Conservation (phyloP, 805 yeast genomes). For the Starmerella bombi region DNA sequence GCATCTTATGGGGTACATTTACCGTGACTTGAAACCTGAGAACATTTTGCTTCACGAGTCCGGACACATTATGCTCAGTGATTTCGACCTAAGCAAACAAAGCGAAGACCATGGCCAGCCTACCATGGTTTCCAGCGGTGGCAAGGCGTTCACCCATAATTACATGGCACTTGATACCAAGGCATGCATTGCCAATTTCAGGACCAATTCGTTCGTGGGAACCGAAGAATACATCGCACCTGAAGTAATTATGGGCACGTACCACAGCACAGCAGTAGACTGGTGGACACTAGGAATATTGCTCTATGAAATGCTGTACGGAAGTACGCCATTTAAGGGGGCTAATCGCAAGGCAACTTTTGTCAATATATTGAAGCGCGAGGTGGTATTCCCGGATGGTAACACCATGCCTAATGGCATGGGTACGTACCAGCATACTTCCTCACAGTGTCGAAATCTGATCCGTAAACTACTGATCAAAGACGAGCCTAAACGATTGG, state of each 20-base stretch:
- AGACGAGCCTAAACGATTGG: constrained; percentile 78
- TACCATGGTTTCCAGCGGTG: constrained; percentile 38
- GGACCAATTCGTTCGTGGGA: constrained; percentile 97
- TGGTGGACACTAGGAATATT: constrained; percentile 99
- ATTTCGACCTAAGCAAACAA: constrained; percentile 89
- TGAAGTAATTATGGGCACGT: constrained; percentile 91
- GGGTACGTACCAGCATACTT: constrained; percentile 38
- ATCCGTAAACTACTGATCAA: constrained; percentile 73
- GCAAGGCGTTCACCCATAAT: constrained; percentile 20
- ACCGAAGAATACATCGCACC: constrained; percentile 99
- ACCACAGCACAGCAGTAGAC: constrained; percentile 95
- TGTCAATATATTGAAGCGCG: constrained; percentile 71
- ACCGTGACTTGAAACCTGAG: constrained; percentile 93
- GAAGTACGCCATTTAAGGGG: constrained; percentile 95
- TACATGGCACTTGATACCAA: constrained; percentile 76
- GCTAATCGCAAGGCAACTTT: constrained; percentile 78
- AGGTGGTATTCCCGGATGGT: constrained; percentile 61
- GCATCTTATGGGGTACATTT: constrained; percentile 93
- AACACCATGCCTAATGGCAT: constrained; percentile 20
- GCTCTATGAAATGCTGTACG: constrained; percentile 86
- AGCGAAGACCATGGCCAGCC: constrained; percentile 68
- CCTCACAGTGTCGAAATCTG: constrained; percentile 65
- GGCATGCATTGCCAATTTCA: constrained; percentile 86
- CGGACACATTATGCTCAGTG: constrained; percentile 96
- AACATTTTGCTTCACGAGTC: constrained; percentile 87